phyloP scores from a whole-genome alignment of 176 grass and related monocot genomes.

The Oryza australiensis region DNA sequence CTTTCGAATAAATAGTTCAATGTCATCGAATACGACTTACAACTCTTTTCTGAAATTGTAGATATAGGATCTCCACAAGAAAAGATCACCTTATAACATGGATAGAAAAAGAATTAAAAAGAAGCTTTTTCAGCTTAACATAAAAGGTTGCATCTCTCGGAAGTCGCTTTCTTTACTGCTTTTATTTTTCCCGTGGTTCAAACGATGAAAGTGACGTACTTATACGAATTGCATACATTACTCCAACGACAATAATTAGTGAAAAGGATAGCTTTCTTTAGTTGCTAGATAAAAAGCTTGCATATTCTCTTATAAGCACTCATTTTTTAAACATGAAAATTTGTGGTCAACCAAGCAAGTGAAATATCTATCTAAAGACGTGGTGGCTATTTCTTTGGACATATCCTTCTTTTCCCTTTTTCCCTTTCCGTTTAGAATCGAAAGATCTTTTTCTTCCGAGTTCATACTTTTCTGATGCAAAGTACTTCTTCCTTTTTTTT shows the following conservation, averaged over 20 bases:
- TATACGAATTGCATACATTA: background rate
- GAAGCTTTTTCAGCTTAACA: background rate
- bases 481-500: no score
- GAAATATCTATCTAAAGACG: background rate
- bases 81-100: background rate
- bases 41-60: background rate
- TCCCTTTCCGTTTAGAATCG: background rate
- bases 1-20: background rate
- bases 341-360: conserved; percentile 14
- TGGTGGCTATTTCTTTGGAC: background rate
- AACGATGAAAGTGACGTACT: background rate
- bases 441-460: background rate
- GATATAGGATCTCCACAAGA: background rate
- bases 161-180: background rate
- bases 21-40: background rate
- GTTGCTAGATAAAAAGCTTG: background rate
- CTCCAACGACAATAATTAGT: background rate
- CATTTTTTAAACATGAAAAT: background rate
- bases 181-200: background rate
- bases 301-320: background rate
- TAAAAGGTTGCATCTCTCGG: background rate
- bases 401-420: conserved; percentile 11
- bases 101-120: background rate
- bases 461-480: background rate
- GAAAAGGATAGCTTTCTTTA: background rate